These are phyloP conservation scores for Aspergillus hancockii DNA, from an alignment of 495 filamentous ascomycete species.

Conservation along the genomic window DNA sequence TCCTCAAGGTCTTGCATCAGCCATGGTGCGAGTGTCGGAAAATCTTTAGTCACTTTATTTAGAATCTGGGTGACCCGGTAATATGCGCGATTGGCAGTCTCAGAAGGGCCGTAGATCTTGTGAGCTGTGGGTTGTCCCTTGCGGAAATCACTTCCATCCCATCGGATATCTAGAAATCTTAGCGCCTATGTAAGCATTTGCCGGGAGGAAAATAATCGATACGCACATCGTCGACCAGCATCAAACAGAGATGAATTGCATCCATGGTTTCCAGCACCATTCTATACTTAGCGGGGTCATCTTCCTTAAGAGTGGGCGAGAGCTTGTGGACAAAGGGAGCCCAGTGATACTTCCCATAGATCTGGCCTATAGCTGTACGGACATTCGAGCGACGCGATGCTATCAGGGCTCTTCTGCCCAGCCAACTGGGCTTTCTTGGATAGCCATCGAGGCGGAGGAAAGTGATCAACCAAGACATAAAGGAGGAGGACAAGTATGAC, in stretches of 20 bases:
- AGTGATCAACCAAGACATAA: too few relatives aligned
- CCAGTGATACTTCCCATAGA: conserved; percentile 32
- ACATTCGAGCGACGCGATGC: conserved; percentile 22
- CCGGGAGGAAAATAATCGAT: not conserved
- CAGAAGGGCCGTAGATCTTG: conserved; percentile 29
- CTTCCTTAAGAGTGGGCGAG: conserved; percentile 20
- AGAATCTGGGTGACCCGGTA: conserved; percentile 28
- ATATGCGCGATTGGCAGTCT: conserved; percentile 35
- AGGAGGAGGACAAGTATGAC: too few relatives aligned
- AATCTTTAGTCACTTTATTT: conserved; percentile 17
- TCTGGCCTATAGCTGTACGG: conserved; percentile 22
- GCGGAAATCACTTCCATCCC: conserved; percentile 31
- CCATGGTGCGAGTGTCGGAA: conserved; percentile 23
- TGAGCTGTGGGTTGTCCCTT: conserved; percentile 34
- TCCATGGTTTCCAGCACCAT: conserved; percentile 34
- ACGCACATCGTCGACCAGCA: conserved; percentile 36
- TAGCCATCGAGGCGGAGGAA: too few relatives aligned
- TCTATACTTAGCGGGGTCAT: conserved; percentile 23
- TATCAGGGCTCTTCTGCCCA: conserved; percentile 19
- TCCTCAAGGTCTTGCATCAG: conserved; percentile 28
- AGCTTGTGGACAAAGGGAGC: conserved; percentile 27
- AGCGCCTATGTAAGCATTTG: not conserved
- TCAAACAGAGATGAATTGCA: conserved; percentile 33
- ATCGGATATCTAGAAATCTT: conserved; percentile 22
- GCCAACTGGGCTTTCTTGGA: conserved; percentile 21